Evolutionary conservation across 179 eudicot genomes (phyloP).

Genomic region (Heliamphora pulchella): DNA sequence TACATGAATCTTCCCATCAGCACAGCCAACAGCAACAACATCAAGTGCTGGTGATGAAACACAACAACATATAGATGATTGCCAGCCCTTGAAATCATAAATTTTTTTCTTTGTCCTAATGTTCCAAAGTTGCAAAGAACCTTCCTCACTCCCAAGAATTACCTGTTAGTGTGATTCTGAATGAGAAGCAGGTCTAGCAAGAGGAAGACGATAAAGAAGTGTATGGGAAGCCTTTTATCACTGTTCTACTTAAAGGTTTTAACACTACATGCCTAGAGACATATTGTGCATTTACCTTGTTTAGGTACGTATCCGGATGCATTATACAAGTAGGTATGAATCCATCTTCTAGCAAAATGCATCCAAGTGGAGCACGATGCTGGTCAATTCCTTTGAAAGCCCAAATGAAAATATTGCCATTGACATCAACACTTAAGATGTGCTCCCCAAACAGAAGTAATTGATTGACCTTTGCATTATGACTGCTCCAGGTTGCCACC

Average conservation of each 20-base stretch:
- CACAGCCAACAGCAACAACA: slow-evolving; percentile 91
- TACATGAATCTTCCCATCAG: slow-evolving; percentile 94
- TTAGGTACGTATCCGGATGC: slow-evolving; percentile 95
- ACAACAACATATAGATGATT: slow-evolving; percentile 65
- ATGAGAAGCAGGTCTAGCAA: slow-evolving; percentile 17
- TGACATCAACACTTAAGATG: slow-evolving; percentile 78
- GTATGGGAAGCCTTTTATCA: background rate
- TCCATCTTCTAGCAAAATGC: slow-evolving; percentile 49
- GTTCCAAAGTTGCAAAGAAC: slow-evolving; percentile 87
- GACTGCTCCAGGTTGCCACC: slow-evolving; percentile 90
- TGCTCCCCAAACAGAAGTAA: slow-evolving; percentile 86
- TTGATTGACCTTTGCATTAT: slow-evolving; percentile 60
- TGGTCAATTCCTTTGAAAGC: slow-evolving; percentile 78
- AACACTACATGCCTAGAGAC: background rate
- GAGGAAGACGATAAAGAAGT: background rate
- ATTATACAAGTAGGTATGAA: slow-evolving; percentile 73
- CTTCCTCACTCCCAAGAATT: slow-evolving; percentile 78
- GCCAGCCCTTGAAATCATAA: slow-evolving; percentile 83
- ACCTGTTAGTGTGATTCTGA: slow-evolving; percentile 41
- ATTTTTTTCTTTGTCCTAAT: slow-evolving; percentile 73
- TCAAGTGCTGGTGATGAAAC: slow-evolving; percentile 91
- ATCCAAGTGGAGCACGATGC: slow-evolving; percentile 59
- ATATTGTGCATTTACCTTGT: slow-evolving; percentile 49
- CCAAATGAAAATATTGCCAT: slow-evolving; percentile 72
- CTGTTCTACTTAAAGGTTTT: background rate